Evolutionary conservation across 192 early-diverging fungal species (phyloP).

Genomic region (Anaeromyces robustus): DNA sequence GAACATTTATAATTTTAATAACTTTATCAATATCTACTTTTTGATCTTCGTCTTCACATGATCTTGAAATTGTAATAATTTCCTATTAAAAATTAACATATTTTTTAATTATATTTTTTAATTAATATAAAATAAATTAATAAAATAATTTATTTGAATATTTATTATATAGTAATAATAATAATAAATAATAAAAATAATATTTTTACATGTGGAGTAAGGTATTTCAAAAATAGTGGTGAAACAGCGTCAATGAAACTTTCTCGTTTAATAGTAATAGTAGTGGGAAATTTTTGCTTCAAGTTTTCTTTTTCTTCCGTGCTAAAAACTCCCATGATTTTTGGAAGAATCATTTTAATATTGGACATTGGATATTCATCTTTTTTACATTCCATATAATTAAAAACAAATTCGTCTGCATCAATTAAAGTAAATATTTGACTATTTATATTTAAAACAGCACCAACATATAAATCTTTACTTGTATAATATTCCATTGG

Average conservation of each 20-base stretch:
- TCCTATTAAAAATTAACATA: conserved; percentile 16
- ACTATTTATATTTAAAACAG: conserved; percentile 22
- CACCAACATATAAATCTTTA: conserved; percentile 32
- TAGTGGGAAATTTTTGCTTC: neutral
- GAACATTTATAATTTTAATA: neutral
- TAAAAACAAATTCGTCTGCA: conserved; percentile 48
- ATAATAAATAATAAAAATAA: conserved; percentile 14
- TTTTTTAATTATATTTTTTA: neutral
- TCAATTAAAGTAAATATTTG: conserved; percentile 37
- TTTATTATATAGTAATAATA: conserved; percentile 12
- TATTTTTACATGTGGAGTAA: neutral
- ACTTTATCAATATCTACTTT: neutral
- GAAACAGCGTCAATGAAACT: neutral
- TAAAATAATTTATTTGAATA: conserved; percentile 22
- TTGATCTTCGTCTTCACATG: conserved; percentile 21
- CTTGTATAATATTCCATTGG: conserved; percentile 25
- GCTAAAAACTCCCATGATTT: neutral
- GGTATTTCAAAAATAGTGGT: neutral
- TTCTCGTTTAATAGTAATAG: conserved; percentile 8
- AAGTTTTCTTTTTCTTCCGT: neutral
- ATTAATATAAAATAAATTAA: neutral
- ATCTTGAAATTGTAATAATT: conserved; percentile 30
- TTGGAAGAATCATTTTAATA: neutral
- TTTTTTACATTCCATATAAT: conserved; percentile 25
- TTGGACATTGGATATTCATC: neutral